These are phyloP conservation scores for Proteromonas lacertae DNA, from an alignment of 352 stramenopile genomes.

Conservation along the genomic window DNA sequence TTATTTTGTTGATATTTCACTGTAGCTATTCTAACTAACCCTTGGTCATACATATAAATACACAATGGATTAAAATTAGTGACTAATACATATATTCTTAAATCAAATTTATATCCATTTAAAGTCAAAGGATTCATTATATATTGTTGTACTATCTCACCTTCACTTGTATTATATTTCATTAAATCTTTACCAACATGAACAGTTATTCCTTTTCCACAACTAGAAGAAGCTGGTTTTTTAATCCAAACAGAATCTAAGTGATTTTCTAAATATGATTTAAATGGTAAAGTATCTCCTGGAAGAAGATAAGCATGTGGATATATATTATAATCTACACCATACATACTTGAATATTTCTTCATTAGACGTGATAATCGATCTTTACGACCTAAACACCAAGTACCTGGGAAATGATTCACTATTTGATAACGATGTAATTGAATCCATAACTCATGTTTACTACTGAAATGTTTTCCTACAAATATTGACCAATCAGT, in stretches of 20 bases:
- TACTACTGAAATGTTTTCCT: too few species aligned
- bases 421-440: too few species aligned
- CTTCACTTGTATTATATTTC: slow-evolving; percentile 42
- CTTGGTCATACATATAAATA: slow-evolving; percentile 59
- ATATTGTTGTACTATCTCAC: slow-evolving; percentile 51
- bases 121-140: slow-evolving; percentile 39
- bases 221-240: slow-evolving; percentile 49
- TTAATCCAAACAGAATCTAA: slow-evolving; percentile 74
- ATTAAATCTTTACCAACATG: slow-evolving; percentile 40
- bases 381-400: too few species aligned
- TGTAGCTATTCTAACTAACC: slow-evolving; percentile 51
- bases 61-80: slow-evolving; percentile 59
- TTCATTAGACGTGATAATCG: too few species aligned
- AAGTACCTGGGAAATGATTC: too few species aligned
- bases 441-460: too few species aligned
- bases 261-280: too few species aligned
- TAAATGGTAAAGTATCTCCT: too few species aligned
- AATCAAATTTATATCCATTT: slow-evolving; percentile 49
- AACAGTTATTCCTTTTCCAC: slow-evolving; percentile 55
- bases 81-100: slow-evolving; percentile 58
- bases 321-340: too few species aligned
- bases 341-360: too few species aligned
- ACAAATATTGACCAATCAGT: too few species aligned
- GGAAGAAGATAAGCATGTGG: too few species aligned
- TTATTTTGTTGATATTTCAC: slow-evolving; percentile 22